Conservation (phyloP, 2,329 filamentous ascomycete species). For the Ceratocystis eucalypticola region DNA sequence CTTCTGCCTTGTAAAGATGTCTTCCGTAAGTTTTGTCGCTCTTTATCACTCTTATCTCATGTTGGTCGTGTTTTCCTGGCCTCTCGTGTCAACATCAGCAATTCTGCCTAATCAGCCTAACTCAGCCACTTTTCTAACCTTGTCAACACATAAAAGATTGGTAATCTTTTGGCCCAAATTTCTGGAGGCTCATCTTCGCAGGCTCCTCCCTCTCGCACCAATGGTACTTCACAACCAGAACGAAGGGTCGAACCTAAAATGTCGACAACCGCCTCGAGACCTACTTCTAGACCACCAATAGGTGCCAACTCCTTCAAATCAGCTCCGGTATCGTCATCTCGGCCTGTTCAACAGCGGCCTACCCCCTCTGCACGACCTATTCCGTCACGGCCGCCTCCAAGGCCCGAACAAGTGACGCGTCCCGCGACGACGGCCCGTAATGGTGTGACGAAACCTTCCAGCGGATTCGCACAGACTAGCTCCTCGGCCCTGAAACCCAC, state of each 20-base stretch:
- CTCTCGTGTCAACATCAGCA: background rate
- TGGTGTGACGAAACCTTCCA: slow-evolving; percentile 10
- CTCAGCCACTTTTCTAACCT: slow-evolving; percentile 9
- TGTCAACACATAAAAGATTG: slow-evolving; percentile 9
- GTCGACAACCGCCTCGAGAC: slow-evolving; percentile 4
- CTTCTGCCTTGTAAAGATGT: slow-evolving; percentile 3
- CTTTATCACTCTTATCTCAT: too few relatives aligned
- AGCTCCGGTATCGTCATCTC: slow-evolving; percentile 14
- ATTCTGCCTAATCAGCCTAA: background rate
- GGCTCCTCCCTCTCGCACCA: background rate
- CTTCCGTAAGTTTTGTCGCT: slow-evolving; percentile 6
- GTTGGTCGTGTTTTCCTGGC: background rate
- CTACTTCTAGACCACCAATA: background rate
- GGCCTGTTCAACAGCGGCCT: slow-evolving; percentile 22
- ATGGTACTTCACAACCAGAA: background rate
- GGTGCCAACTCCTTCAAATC: slow-evolving; percentile 1
- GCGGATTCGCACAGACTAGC: background rate
- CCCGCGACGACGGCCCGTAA: slow-evolving; percentile 7
- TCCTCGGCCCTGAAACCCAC: background rate
- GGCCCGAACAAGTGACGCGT: slow-evolving; percentile 22
- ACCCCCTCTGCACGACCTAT: slow-evolving; percentile 26
- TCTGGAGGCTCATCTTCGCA: slow-evolving; percentile 9
- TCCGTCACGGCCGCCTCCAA: slow-evolving; percentile 18
- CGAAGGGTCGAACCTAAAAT: background rate
- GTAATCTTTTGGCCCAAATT: slow-evolving; percentile 17